Evolutionary conservation across 1,139 yeast species (phyloP).

Genomic region (Yamadazyma oceani): DNA sequence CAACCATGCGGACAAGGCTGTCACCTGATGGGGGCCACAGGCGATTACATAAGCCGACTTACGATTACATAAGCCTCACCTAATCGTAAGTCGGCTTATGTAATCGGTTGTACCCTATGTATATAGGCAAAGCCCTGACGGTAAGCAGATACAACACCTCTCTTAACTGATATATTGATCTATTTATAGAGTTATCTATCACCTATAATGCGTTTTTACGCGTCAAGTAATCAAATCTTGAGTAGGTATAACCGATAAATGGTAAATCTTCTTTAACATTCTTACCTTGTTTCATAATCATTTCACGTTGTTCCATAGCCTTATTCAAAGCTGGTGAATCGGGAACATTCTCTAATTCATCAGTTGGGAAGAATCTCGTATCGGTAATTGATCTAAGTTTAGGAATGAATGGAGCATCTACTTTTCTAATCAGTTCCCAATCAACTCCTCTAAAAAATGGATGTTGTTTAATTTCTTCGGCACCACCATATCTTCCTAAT

Average conservation of each 20-base stretch:
- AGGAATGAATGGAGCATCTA: slow-evolving; percentile 90
- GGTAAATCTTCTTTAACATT: slow-evolving; percentile 84
- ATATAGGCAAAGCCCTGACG: too few relatives aligned
- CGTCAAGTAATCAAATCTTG: slow-evolving; percentile 89
- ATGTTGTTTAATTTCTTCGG: slow-evolving; percentile 87
- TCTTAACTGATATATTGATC: too few relatives aligned
- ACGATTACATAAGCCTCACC: too few relatives aligned
- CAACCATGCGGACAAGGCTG: too few relatives aligned
- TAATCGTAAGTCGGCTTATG: too few relatives aligned
- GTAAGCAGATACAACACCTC: too few relatives aligned
- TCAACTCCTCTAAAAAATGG: slow-evolving; percentile 96
- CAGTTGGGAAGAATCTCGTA: slow-evolving; percentile 97
- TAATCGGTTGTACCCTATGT: too few relatives aligned
- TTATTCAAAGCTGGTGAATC: slow-evolving; percentile 83
- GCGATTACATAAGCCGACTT: too few relatives aligned
- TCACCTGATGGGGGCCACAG: too few relatives aligned
- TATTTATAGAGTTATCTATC: too few relatives aligned
- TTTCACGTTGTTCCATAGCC: slow-evolving; percentile 64
- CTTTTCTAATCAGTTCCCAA: slow-evolving; percentile 90
- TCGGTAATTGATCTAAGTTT: slow-evolving; percentile 74
- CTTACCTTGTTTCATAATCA: slow-evolving; percentile 30
- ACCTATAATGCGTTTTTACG: slow-evolving; percentile 82
- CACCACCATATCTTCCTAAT: slow-evolving; percentile 90
- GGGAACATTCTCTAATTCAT: slow-evolving; percentile 92
- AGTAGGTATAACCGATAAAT: slow-evolving; percentile 93